Conservation (phyloP, 768 basidiomycete species). For the Tylopilus sp. region DNA sequence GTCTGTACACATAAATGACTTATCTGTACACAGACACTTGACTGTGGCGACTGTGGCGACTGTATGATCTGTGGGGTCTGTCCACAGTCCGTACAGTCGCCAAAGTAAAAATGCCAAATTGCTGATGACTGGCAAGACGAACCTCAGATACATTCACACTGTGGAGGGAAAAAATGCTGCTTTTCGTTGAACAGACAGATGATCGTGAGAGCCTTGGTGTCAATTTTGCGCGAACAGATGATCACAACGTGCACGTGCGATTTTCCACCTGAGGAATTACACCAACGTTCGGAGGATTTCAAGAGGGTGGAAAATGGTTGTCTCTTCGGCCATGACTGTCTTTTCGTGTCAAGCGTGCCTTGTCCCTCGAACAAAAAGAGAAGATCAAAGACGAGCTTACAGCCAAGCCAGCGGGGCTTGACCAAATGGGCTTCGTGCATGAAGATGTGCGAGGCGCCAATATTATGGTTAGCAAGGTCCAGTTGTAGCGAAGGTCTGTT, state of each 20-base stretch:
- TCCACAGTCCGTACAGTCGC: no score
- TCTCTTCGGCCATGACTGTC: no score
- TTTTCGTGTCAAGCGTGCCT: no score
- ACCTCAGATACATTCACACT: neutral
- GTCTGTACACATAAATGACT: no score
- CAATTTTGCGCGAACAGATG: neutral
- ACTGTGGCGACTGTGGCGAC: no score
- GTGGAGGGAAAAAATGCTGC: neutral
- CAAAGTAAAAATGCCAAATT: no score
- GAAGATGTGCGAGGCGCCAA: slow-evolving; percentile 22
- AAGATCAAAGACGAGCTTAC: neutral
- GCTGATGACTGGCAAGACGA: neutral
- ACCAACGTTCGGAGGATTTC: slow-evolving; percentile 25
- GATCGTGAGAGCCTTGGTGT: neutral
- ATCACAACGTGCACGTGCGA: neutral
- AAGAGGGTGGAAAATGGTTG: neutral
- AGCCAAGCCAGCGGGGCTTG: slow-evolving; percentile 8
- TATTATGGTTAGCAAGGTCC: slow-evolving; percentile 9
- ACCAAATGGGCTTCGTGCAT: slow-evolving; percentile 17
- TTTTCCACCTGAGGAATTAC: neutral
- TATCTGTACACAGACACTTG: no score
- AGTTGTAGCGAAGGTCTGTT: slow-evolving; percentile 4
- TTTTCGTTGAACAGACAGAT: neutral
- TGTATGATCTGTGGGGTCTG: no score
- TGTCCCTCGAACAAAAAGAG: no score